Evolutionary conservation across 352 stramenopile genomes (phyloP).

Genomic region (Phytopythium oedochilum): DNA sequence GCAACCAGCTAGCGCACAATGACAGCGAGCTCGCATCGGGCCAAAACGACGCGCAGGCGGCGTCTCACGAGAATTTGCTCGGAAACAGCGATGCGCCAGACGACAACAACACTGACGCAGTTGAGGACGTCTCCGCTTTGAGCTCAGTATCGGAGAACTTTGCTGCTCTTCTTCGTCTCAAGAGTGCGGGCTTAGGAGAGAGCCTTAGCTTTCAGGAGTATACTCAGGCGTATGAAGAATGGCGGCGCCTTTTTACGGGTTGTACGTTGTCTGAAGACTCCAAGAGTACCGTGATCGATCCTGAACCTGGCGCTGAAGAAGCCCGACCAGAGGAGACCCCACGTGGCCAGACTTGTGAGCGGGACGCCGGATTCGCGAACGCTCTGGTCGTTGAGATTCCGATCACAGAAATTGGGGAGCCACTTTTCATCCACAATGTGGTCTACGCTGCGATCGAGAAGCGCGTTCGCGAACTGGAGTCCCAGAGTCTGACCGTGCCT

Average conservation of each 20-base stretch:
- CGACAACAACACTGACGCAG: background rate
- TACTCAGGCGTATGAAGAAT: conserved; percentile 11
- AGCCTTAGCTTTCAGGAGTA: conserved; percentile 16
- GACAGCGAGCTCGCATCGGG: background rate
- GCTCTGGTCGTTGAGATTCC: conserved; percentile 41
- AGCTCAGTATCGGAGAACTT: background rate
- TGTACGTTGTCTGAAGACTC: background rate
- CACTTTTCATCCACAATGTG: conserved; percentile 51
- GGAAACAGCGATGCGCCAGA: background rate
- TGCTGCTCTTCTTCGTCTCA: background rate
- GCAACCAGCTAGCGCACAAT: background rate
- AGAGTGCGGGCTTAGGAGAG: background rate
- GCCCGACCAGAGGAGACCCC: background rate
- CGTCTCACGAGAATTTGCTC: background rate
- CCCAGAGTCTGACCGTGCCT: conserved; percentile 57
- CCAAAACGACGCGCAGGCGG: background rate
- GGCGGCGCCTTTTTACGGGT: background rate
- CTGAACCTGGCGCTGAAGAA: background rate
- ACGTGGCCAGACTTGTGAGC: background rate
- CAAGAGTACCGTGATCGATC: background rate
- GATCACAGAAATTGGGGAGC: conserved; percentile 34
- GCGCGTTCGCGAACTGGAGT: conserved; percentile 55
- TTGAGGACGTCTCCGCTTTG: background rate
- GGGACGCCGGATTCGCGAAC: background rate
- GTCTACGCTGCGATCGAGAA: conserved; percentile 59